Conservation (phyloP, 345 rosid species). For the Populus ilicifolia region DNA sequence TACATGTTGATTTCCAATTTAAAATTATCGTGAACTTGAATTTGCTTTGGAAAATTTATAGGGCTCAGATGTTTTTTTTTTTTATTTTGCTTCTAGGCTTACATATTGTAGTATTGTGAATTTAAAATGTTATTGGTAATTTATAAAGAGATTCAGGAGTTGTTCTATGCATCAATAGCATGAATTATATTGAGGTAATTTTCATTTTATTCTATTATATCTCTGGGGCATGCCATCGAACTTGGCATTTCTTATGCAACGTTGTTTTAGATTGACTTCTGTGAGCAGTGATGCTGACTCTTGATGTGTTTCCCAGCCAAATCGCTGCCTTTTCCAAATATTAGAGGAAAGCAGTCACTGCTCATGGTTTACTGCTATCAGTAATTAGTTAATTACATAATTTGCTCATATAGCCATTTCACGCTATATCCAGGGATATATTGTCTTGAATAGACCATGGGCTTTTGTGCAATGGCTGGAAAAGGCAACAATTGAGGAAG, state of each 20-base stretch:
- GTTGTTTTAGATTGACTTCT: not conserved
- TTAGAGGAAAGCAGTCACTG: not conserved
- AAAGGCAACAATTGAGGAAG: conserved; percentile 82
- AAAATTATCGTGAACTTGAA: not conserved
- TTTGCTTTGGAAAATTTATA: not conserved
- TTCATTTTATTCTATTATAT: not conserved
- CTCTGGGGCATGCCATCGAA: not conserved
- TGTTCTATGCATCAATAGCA: not conserved
- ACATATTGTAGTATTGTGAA: not conserved
- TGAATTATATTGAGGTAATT: not conserved
- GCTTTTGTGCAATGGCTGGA: conserved; percentile 97
- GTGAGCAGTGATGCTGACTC: not conserved
- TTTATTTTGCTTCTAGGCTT: not conserved
- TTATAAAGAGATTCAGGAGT: not conserved
- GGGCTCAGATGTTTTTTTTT: not conserved
- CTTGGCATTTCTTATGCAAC: not conserved
- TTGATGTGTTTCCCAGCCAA: not conserved
- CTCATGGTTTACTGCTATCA: not conserved
- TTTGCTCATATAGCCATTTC: conserved; percentile 2
- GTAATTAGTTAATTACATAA: not conserved
- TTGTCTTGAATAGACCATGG: conserved; percentile 97
- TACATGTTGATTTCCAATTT: not conserved
- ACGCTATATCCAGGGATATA: conserved; percentile 67
- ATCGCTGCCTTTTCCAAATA: not conserved
- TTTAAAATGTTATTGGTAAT: not conserved